Evolutionary conservation across 768 basidiomycete species (phyloP), one percentile per base, ranked within the genome.

Genomic region (Lactarius evosmus): DNA sequence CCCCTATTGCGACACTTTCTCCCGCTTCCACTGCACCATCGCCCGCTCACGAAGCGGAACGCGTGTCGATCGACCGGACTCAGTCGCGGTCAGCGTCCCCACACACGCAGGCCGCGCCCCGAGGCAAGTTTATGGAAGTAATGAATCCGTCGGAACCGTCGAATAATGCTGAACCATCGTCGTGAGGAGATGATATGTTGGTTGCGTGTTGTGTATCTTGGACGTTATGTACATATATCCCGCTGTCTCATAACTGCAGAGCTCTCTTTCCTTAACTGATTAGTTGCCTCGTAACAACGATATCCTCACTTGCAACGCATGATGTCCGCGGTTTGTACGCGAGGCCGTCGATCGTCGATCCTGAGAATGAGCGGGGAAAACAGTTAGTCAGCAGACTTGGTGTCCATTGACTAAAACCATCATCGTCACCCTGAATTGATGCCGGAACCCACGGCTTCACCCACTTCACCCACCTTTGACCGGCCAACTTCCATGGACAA

Each of bases 1-100:
- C 89, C 54, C 87, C 87, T 0, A 89, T 90, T 65, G 81, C 85
- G 27, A 88, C 87, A 7, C 74, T 90, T 27, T 84, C 87, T 7
- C 85, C 87, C 3, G 72, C 82, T 7, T 85, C 85, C 14, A 81
- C 81, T 4, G 80, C 80, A 17, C 80, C 83, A 17, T 84, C 85
- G 14, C 84, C 85, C 51, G 65, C 69, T 59, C 69, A 58, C 30
- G 72, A 70, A 53, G 79, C 83, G 62, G 84, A 85, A 50, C 79
- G 82, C 70, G 82, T 83, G 83, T 80, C 80, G 11, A 61, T 58
- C 19, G 68, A 78, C 82, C 7, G 82, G 16, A 60, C 56, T n/a
- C 66, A 83, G 69, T 74, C 75, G n/a, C 78, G 78, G 29, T 72
- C 73, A 36, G 60, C 65, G 32, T 72, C 72, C 64, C 71, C 67